Evolutionary conservation across 2,329 filamentous ascomycete species (phyloP).

Genomic region (Tolypocladium capitatum): DNA sequence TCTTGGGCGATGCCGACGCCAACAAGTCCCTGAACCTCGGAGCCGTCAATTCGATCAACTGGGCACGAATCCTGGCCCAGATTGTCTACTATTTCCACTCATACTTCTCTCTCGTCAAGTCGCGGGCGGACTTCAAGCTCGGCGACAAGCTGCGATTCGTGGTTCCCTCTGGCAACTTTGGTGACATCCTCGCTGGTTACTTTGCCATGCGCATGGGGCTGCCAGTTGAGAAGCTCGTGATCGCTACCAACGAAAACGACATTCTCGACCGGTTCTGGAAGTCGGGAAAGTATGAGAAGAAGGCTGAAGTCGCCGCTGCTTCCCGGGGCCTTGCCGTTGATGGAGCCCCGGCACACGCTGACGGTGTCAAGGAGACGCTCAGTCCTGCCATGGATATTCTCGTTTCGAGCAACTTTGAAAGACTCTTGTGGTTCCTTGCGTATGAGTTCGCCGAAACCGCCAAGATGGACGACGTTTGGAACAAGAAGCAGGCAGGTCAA

Average conservation of each 20-base stretch:
- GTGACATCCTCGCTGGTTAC: conserved; percentile 85
- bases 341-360: conserved; percentile 49
- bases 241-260: conserved; percentile 95
- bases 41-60: conserved; percentile 96
- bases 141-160: conserved; percentile 68
- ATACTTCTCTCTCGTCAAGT: conserved; percentile 67
- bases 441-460: conserved; percentile 51
- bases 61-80: conserved; percentile 86
- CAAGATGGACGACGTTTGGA: conserved; percentile 52
- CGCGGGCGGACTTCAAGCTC: conserved; percentile 45
- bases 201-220: conserved; percentile 87
- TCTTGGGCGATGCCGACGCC: conserved; percentile 76
- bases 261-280: conserved; percentile 94
- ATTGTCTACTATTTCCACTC: conserved; percentile 96
- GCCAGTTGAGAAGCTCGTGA: conserved; percentile 74
- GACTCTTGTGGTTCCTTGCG: conserved; percentile 84
- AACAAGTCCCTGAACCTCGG: conserved; percentile 75
- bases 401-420: conserved; percentile 92
- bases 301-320: conserved; percentile 39
- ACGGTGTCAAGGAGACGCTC: conserved; percentile 79
- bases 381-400: conserved; percentile 97
- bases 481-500: conserved; percentile 57
- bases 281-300: conserved; percentile 78
- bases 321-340: conserved; percentile 52
- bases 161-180: conserved; percentile 92